Evolutionary conservation across 805 yeast genomes (phyloP), one percentile per base, ranked within the genome.

Genomic region (Starmerella riodocensis): DNA sequence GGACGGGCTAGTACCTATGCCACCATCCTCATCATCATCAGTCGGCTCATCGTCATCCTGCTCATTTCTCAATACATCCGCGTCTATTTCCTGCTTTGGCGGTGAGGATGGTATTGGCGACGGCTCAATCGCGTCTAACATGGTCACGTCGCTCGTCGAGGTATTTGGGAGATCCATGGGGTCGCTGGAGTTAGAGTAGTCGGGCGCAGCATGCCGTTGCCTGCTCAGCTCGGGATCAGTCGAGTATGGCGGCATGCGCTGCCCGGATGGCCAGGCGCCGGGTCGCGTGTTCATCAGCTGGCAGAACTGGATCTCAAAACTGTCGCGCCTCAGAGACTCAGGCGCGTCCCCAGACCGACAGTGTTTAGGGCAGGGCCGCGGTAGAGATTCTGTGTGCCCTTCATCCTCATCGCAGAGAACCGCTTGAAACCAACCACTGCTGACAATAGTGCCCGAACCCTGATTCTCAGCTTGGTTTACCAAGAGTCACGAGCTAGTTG

Each of bases 51-150:
- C 40, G 6, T 32, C 43, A 22, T 34, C 41, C 6, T 16, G 32
- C 9, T 11, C 9, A 24, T 13, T 24, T n/a, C 21, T 37, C n/a
- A n/a, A n/a, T 19, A 32, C 28, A 4, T 42, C 37, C 22, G 29
- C 35, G 20, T 38, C 45, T 8, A 18, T 19, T 3, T 24, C 32
- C 7, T 28, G n/a, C n/a, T 28, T 33, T 11, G 48, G 50, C n/a
- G 50, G 50, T 7, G 50, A 45, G 3, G 50, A 46, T 28, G 45
- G 38, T 18, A 45, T 34, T 16, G 30, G 36, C 20, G 12, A 9
- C 4, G 7, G 21, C 25, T 19, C 17, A 9, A 17, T 20, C 14
- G 24, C 37, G 4, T 22, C 21, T 5, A 7, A 18, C 27, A 31
- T 31, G n/a, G 34, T n/a, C 29, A 27, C 16, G 19, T 18, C 18